These are phyloP conservation scores for Herpotrichia juniperi DNA, from an alignment of 2,329 filamentous ascomycete genomes.

Conservation along the genomic window DNA sequence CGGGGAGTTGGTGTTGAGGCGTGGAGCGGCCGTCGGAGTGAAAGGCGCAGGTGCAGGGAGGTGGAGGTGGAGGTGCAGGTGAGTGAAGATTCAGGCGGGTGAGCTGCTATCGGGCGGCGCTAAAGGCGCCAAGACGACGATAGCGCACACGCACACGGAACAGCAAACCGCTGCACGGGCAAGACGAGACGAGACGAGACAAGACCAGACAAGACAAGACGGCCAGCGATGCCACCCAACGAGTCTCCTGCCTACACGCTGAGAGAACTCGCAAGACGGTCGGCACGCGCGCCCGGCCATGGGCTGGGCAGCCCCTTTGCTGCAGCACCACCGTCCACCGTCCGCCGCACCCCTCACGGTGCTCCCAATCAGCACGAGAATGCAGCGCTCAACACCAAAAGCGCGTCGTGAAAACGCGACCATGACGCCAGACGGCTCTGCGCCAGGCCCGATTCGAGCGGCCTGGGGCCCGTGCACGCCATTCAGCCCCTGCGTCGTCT, in stretches of 20 bases:
- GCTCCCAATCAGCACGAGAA: slow-evolving; percentile 4
- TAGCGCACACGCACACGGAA: slow-evolving; percentile 2
- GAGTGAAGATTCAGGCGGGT: not conserved
- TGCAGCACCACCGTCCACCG: no score
- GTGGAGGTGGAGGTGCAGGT: not conserved
- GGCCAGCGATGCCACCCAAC: no score
- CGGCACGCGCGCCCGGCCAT: not conserved
- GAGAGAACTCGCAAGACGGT: not conserved
- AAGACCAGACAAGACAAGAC: no score
- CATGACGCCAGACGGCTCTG: no score
- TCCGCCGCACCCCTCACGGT: not conserved
- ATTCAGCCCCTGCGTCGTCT: slow-evolving; percentile 13
- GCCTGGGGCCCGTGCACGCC: slow-evolving; percentile 1
- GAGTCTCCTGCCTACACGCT: no score
- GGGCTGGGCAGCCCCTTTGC: no score
- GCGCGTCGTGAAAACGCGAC: slow-evolving; percentile 8
- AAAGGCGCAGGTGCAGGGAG: not conserved
- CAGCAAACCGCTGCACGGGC: not conserved
- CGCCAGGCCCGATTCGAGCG: not conserved
- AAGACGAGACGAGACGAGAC: not conserved
- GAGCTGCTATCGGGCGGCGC: not conserved
- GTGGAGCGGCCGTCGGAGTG: not conserved
- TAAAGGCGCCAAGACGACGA: not conserved
- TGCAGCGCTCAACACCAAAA: not conserved
- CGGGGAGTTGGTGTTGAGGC: not conserved